Evolutionary conservation across 352 stramenopile genomes (phyloP), one percentile per base, ranked within the genome.

Genomic region (Pythium guiyangense): DNA sequence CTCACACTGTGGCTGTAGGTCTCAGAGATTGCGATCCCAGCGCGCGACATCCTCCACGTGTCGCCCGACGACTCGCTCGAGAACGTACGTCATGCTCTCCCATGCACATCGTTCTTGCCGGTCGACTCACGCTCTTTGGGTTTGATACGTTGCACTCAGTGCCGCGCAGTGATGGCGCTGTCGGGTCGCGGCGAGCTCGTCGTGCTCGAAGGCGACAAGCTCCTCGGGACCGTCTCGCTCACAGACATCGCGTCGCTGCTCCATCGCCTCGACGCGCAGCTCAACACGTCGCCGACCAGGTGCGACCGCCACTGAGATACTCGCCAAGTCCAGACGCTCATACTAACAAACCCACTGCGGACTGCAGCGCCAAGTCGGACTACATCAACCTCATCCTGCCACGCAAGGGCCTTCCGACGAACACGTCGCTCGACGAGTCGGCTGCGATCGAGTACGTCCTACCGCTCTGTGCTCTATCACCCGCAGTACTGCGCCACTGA

Each of bases 301-400:
- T 88, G 52, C 3, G 29, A 48, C n/a, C n/a, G n/a, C n/a, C n/a
- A n/a, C n/a, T n/a, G n/a, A n/a, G n/a, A n/a, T n/a, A n/a, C n/a
- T n/a, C n/a, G n/a, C n/a, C n/a, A n/a, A n/a, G n/a, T n/a, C n/a
- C n/a, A n/a, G n/a, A n/a, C n/a, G n/a, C n/a, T n/a, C n/a, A n/a
- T n/a, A n/a, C n/a, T n/a, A n/a, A n/a, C n/a, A n/a, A n/a, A n/a
- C n/a, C n/a, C n/a, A n/a, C n/a, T n/a, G n/a, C n/a, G n/a, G n/a
- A 31, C 60, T 53, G 54, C 43, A 94, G 88, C 54, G 88, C 85
- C 53, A 97, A 97, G 62, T 93, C 90, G 45, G 84, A 90, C 54
- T 96, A 92, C 61, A 92, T 96, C 58, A 90, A 90, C 57, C 62
- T 94, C 34, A 94, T 96, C 54, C 67, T 89, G 34, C 76, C 84